Conservation (phyloP, 192 early-diverging fungal species). For the Mortierella antarctica region DNA sequence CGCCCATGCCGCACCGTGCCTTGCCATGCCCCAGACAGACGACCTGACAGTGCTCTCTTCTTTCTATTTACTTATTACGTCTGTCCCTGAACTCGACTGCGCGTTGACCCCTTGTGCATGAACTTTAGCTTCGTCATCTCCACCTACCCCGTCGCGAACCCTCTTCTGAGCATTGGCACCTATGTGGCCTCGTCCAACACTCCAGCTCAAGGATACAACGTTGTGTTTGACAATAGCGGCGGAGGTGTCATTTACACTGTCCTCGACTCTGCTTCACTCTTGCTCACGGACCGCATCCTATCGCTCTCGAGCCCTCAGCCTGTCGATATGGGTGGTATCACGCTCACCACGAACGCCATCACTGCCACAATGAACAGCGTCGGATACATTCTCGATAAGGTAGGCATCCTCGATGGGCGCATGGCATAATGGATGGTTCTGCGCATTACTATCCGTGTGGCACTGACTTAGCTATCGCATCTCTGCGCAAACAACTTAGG, state of each 20-base stretch:
- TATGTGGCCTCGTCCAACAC: conserved; percentile 25
- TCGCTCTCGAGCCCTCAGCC: conserved; percentile 12
- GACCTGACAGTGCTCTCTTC: not conserved
- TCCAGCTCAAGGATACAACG: conserved; percentile 30
- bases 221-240: conserved; percentile 34
- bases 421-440: not conserved
- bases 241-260: conserved; percentile 11
- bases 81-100: not conserved
- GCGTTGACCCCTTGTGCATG: too few species aligned
- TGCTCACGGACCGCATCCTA: conserved; percentile 12
- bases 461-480: not conserved
- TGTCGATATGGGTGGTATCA: conserved; percentile 41
- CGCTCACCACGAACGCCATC: conserved; percentile 22
- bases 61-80: not conserved
- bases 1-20: too few species aligned
- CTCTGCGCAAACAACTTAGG: not conserved
- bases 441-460: not conserved
- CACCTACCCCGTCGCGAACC: conserved; percentile 11
- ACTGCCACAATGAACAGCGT: conserved; percentile 31
- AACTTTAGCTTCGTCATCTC: conserved; percentile 30
- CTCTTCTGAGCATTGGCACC: conserved; percentile 28
- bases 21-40: too few species aligned
- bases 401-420: not conserved
- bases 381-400: conserved; percentile 37
- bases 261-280: conserved; percentile 4